These are phyloP conservation scores for Carex scoparia DNA, from an alignment of 176 grass and related monocot genomes.

Conservation along the genomic window DNA sequence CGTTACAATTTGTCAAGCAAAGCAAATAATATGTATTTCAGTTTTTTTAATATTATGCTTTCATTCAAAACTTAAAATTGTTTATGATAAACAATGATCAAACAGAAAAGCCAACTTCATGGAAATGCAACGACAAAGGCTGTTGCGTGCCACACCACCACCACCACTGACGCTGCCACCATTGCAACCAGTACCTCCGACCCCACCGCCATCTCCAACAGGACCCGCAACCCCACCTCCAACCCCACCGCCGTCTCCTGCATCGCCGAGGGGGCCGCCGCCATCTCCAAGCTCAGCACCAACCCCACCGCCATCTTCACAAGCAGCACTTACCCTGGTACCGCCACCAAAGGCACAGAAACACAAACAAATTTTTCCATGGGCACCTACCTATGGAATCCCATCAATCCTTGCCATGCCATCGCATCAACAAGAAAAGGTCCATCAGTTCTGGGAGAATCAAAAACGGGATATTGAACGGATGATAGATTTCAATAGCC, in stretches of 20 bases:
- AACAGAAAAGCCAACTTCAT: neutral
- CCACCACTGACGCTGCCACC: neutral
- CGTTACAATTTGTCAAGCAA: neutral
- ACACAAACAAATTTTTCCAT: neutral
- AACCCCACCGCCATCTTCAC: neutral
- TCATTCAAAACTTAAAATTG: neutral
- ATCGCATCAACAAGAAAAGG: neutral
- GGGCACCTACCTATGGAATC: neutral
- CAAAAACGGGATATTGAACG: conserved; percentile 35
- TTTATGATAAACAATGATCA: neutral
- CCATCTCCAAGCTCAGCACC: neutral
- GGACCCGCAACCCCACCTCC: neutral
- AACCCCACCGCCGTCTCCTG: neutral
- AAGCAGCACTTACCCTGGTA: neutral
- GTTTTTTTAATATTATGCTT: neutral
- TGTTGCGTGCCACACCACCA: neutral
- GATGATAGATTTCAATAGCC: conserved; percentile 25
- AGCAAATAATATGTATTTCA: neutral
- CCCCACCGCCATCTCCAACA: neutral
- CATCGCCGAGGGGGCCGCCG: neutral
- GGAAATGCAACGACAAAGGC: neutral
- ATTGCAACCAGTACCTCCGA: neutral
- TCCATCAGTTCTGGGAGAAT: conserved; percentile 27
- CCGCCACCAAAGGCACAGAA: neutral
- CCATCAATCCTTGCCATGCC: neutral